Evolutionary conservation across 148 eudicot species (phyloP), one percentile per base, ranked within the genome.

Genomic region (Vaccinium myrtillus): DNA sequence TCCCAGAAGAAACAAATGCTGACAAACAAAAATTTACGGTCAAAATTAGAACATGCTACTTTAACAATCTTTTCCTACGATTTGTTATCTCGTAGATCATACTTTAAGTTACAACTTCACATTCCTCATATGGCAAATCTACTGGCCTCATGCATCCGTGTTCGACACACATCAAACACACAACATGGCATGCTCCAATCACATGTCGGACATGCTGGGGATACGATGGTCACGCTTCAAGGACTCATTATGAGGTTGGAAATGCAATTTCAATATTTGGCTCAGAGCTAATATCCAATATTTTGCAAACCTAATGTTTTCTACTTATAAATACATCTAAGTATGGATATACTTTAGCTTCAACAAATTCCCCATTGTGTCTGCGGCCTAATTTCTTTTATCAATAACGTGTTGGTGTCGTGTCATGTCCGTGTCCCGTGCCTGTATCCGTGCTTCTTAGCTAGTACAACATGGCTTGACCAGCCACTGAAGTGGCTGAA

Each of bases 1-100:
- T 93, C 87, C 93, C 90, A 84, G 93, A 85, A 75, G 91, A 78
- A 43, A 89, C 88, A 88, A 91, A 89, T 81, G 86, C 97, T 95
- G 86, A 67, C n/a, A 63, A 23, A 85, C 18, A 53, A 80, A 83
- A 23, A 51, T 4, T 27, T 2, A 8, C 71, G 18, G 39, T 69
- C 74, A 0, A 27, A 69, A 69, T 69, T 69, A 69, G 74, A 69
- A 69, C 25, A 39, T 12, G 39, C 39, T 69, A 23, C 32, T 13
- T 12, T 5, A 27, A 4, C 13, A 69, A 27, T 69, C 39, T 4
- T 14, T 69, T 69, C 74, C 74, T 27, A 69, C 4, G 13, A 11
- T 27, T 12, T 69, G 39, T 27, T 69, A 69, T 69, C 74, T 69
- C 7, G 18, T 27, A 1, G 18, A 27, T 69, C 30, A 12, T 27